A percentile compares a stretch with the other conserved stretches of the same genome.
phyloP scores from a whole-genome alignment of 176 grass and related monocot species.

The Areca catechu region DNA sequence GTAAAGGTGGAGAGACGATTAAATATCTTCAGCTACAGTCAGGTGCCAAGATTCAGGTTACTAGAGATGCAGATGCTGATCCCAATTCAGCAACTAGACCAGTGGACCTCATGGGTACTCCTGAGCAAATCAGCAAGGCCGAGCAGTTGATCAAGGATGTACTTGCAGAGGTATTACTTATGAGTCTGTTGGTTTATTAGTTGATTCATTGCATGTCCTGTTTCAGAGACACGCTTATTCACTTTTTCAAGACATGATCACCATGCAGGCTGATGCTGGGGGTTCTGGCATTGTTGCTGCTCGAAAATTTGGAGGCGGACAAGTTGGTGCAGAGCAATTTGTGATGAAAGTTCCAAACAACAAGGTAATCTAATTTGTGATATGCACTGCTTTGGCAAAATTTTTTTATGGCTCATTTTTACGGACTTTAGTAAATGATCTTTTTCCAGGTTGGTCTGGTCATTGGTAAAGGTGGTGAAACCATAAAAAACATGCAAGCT shows the following conservation, averaged over 20 bases:
- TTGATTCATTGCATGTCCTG: background rate
- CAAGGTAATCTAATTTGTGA: constrained; percentile 35
- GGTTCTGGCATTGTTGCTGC: constrained; percentile 42
- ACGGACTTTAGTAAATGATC: too few species aligned
- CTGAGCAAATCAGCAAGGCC: constrained; percentile 83
- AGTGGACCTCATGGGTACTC: constrained; percentile 75
- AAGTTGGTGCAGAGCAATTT: constrained; percentile 66
- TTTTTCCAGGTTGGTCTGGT: constrained; percentile 70
- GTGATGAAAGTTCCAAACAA: constrained; percentile 89
- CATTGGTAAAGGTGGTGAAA: constrained; percentile 91
- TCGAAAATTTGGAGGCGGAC: constrained; percentile 40
- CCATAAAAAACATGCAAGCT: constrained; percentile 90
- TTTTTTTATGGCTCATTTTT: too few species aligned
- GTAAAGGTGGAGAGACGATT: constrained; percentile 88
- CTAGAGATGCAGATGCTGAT: constrained; percentile 75
- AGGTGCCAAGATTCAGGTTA: constrained; percentile 94
- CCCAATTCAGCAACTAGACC: constrained; percentile 52
- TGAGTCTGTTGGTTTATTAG: background rate
- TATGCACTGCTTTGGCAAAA: too few species aligned
- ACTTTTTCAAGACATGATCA: too few species aligned
- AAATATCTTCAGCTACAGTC: constrained; percentile 77
- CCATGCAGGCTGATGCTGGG: constrained; percentile 62
- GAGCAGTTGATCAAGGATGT: constrained; percentile 84
- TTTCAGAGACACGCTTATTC: too few species aligned
- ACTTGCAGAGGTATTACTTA: constrained; percentile 51